A percentile compares a stretch with the other conserved stretches of the same genome.
Conservation (phyloP, 23 red algal genomes). For the Gracilariopsis chorda region DNA sequence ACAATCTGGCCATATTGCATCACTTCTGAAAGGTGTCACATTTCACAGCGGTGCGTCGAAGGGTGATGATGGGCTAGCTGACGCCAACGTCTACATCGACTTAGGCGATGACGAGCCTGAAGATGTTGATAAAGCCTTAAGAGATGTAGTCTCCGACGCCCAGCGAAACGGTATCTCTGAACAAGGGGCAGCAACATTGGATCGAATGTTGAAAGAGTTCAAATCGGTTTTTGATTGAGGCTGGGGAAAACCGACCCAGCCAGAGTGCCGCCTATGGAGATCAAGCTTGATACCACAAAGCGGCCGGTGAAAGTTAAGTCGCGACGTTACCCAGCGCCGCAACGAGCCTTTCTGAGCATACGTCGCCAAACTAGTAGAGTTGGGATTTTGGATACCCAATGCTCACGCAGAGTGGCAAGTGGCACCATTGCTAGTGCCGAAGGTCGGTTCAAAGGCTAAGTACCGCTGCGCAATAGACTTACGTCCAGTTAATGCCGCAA, state of each 20-base stretch:
- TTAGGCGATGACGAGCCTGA: neutral
- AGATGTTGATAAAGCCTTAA: neutral
- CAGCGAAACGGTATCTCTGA: neutral
- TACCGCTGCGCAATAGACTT: conserved; percentile 15
- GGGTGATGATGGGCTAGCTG: conserved; percentile 7
- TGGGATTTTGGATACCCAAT: conserved; percentile 4
- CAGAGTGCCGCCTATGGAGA: conserved; percentile 22
- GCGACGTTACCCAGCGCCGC: conserved; percentile 46
- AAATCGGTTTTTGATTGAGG: conserved; percentile 23
- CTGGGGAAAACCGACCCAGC: conserved; percentile 46
- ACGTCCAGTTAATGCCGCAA: neutral
- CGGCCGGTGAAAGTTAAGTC: conserved; percentile 34
- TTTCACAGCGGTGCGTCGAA: neutral
- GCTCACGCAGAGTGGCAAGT: conserved; percentile 27
- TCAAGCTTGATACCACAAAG: conserved; percentile 16
- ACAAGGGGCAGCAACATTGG: neutral
- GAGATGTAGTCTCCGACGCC: neutral
- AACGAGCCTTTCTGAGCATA: conserved; percentile 37
- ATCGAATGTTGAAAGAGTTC: neutral
- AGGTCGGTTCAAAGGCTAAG: conserved; percentile 27
- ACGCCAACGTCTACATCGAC: conserved; percentile 24
- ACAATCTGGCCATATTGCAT: too few relatives aligned
- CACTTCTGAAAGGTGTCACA: neutral
- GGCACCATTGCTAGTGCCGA: conserved; percentile 35
- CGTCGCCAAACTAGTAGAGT: conserved; percentile 13